Conservation (phyloP, 2,329 filamentous ascomycete species). For the Fusarium sp. region DNA sequence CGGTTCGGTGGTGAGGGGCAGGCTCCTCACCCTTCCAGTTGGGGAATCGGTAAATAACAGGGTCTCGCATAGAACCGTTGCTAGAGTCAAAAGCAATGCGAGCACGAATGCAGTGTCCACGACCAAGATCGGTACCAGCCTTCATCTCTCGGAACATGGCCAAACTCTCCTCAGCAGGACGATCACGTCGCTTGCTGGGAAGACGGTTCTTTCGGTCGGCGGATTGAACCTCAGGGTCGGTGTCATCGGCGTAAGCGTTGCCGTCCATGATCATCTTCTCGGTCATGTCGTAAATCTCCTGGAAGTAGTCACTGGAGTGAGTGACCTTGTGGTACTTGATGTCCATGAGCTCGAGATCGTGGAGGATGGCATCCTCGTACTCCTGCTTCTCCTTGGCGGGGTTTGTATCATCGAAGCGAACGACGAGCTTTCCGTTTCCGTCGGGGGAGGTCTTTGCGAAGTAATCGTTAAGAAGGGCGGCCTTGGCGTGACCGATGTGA, state of each 20-base stretch:
- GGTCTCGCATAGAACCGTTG: conserved; percentile 96
- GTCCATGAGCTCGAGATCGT: conserved; percentile 91
- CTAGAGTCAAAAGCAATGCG: conserved; percentile 92
- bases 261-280: conserved; percentile 87
- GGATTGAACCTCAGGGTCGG: conserved; percentile 87
- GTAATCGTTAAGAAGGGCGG: conserved; percentile 93
- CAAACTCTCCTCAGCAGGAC: conserved; percentile 83
- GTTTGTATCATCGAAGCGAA: conserved; percentile 98
- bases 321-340: conserved; percentile 88
- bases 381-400: conserved; percentile 97
- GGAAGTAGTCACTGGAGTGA: conserved; percentile 96
- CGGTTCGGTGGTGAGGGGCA: conserved; percentile 78
- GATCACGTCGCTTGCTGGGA: conserved; percentile 82
- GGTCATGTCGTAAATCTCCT: conserved; percentile 88
- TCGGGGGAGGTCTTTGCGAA: conserved; percentile 95
- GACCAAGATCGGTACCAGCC: conserved; percentile 79
- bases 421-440: conserved; percentile 87
- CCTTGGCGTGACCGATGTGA: conserved; percentile 96
- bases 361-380: conserved; percentile 91
- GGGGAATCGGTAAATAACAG: conserved; percentile 92
- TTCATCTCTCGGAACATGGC: conserved; percentile 95
- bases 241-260: conserved; percentile 94
- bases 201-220: conserved; percentile 86
- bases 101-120: conserved; percentile 90
- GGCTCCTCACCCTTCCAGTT: conserved; percentile 66